Percentiles rank a stretch among this genome's conserved stretches.
These are phyloP conservation scores for Pseudogymnoascus verrucosus DNA, from an alignment of 2,329 filamentous ascomycete genomes.

Conservation along the genomic window DNA sequence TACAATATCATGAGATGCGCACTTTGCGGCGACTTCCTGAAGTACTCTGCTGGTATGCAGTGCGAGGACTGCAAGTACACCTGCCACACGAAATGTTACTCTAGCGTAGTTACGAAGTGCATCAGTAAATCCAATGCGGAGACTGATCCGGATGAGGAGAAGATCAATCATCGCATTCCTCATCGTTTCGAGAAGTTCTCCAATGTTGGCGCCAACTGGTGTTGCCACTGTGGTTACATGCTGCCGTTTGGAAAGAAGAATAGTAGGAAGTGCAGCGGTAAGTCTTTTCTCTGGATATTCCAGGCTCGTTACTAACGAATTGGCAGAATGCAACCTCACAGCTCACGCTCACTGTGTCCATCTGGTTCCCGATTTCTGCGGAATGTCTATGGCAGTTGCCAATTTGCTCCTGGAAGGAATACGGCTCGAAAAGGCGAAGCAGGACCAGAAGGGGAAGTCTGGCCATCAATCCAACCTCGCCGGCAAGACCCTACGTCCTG, in stretches of 20 bases:
- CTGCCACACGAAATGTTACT: slow-evolving; percentile 95
- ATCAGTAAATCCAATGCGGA: slow-evolving; percentile 99
- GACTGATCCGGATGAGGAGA: slow-evolving; percentile 96
- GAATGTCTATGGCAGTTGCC: slow-evolving; percentile 96
- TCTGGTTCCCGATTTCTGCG: slow-evolving; percentile 95
- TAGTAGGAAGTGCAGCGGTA: slow-evolving; percentile 83
- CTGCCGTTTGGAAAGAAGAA: slow-evolving; percentile 93
- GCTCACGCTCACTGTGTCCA: slow-evolving; percentile 89
- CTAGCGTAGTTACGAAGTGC: slow-evolving; percentile 96
- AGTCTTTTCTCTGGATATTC: slow-evolving; percentile 23
- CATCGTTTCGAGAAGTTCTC: slow-evolving; percentile 96
- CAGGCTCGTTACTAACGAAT: slow-evolving; percentile 23
- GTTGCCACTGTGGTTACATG: slow-evolving; percentile 96
- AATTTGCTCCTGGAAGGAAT: slow-evolving; percentile 90
- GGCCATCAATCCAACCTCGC: slow-evolving; percentile 20
- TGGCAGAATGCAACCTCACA: slow-evolving; percentile 76
- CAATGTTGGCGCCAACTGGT: slow-evolving; percentile 98
- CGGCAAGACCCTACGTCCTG: slow-evolving; percentile 22
- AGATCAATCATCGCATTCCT: slow-evolving; percentile 98
- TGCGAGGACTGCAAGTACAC: slow-evolving; percentile 99
- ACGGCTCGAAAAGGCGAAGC: slow-evolving; percentile 63
- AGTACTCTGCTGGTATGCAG: slow-evolving; percentile 98
- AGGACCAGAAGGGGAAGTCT: slow-evolving; percentile 36
- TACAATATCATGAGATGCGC: slow-evolving; percentile 99
- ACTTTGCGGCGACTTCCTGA: slow-evolving; percentile 94